Base-by-base conservation (phyloP, 805 yeast genomes). In the Suhomyces sp. region DNA sequence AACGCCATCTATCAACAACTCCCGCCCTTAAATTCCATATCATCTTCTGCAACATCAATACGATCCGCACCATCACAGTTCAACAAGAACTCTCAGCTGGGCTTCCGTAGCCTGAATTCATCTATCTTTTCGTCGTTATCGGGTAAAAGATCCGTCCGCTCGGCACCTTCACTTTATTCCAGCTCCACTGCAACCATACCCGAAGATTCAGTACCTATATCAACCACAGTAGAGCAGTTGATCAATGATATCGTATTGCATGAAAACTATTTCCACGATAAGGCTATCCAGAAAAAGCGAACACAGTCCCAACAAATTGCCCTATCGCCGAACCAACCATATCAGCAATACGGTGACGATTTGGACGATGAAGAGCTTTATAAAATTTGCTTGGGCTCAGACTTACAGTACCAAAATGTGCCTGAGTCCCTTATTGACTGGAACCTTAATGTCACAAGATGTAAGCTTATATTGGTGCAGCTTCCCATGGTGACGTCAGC, bases 371-470 rank as follows among this genome's bases (percentile, higher is more conserved):
- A 66, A 29, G 73, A 69, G 40, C 55, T 62, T 13, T 67, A 63
- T 54, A 69, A 68, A 48, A 74, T 75, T 45, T 69, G 76, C 13
- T 57, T 75, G 33, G 79, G 78, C 3, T 65, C 73, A n/a, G 73
- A 65, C 12, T 63, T 75, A 27, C 62, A 60, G 50, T 74, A 72
- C 57, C 78, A 75, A 52, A 64, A 68, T 52, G 60, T 60, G 8
- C 71, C 72, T 27, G 81, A 77, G 55, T 62, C 69, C 15, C 61
- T 79, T 12, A 68, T 79, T 10, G 83, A 79, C 58, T 79, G 83
- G 83, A 78, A 78, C 58, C 65, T 79, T 47, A 79, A 79, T 56
- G 76, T 79, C 43, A 73, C 82, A 15, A 62, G 84, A 46, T 76
- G 80, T 47, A 71, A 77, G 54, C 66, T 79, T 35, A 71, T 79